phyloP scores from a whole-genome alignment of 1,284 basidiomycete genomes.

The Leccinum proliferum region DNA sequence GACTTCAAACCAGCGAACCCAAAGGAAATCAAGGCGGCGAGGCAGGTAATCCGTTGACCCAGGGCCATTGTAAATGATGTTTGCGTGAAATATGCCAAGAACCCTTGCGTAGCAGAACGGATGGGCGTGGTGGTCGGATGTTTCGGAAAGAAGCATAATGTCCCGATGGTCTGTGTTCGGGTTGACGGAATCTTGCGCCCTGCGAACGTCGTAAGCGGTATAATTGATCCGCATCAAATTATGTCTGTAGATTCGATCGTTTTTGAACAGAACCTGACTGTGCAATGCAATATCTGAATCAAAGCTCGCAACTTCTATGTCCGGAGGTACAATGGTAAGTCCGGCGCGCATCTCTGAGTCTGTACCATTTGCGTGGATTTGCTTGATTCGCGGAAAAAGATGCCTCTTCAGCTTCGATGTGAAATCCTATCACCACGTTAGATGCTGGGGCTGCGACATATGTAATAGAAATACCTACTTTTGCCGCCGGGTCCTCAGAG shows the following conservation, averaged over 20 bases:
- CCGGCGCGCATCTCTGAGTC: background rate
- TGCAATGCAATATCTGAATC: background rate
- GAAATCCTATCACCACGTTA: background rate
- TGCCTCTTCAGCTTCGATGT: background rate
- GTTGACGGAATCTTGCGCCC: background rate
- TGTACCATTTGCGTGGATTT: background rate
- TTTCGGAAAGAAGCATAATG: background rate
- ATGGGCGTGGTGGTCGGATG: background rate
- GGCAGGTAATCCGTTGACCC: background rate
- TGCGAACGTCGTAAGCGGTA: background rate
- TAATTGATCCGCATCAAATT: background rate
- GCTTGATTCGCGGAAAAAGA: background rate
- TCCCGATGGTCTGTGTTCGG: background rate
- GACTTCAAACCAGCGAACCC: background rate
- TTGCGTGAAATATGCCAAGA: background rate
- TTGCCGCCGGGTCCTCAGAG: too few relatives aligned
- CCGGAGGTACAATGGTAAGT: background rate
- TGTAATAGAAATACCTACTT: too few relatives aligned
- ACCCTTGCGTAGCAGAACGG: background rate
- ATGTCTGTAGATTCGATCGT: background rate
- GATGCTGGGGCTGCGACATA: background rate
- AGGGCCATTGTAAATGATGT: background rate
- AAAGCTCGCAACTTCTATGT: background rate
- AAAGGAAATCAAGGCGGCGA: background rate
- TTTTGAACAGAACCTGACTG: background rate